Percentiles rank a stretch among this genome's conserved stretches.
phyloP scores from a whole-genome alignment of 202 grass and related monocot species.

The Zizania palustris region DNA sequence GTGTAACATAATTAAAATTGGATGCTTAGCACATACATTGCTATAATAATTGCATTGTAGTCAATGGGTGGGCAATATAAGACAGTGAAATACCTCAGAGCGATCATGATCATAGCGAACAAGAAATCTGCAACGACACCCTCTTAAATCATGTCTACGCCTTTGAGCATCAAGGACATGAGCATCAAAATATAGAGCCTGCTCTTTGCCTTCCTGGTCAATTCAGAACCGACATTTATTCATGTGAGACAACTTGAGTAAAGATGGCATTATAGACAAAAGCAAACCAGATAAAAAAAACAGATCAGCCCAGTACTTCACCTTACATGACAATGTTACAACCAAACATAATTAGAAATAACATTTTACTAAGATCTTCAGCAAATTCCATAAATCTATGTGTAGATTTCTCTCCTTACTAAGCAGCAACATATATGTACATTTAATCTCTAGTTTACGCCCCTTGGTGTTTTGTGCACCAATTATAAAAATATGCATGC shows the following conservation, averaged over 20 bases:
- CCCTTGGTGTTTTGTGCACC: background rate
- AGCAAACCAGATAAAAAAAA: constrained; percentile 17
- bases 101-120: constrained; percentile 95
- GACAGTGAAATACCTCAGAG: constrained; percentile 64
- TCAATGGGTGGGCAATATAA: constrained; percentile 11
- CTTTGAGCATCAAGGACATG: constrained; percentile 93
- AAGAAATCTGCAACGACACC: constrained; percentile 95
- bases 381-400: background rate
- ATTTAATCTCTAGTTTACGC: background rate
- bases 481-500: background rate
- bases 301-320: background rate
- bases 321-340: background rate
- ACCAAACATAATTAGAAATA: constrained; percentile 5
- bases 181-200: constrained; percentile 98
- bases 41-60: background rate
- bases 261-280: constrained; percentile 13
- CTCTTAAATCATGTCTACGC: constrained; percentile 88
- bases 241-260: background rate
- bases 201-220: constrained; percentile 92
- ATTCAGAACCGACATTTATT: constrained; percentile 27
- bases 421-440: constrained; percentile 2
- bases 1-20: background rate
- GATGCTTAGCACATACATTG: constrained; percentile 6
- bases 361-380: background rate
- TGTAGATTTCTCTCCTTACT: constrained; percentile 9